Evolutionary conservation across 331 rosid genomes (phyloP).

Genomic region (Erythrophleum ivorense): DNA sequence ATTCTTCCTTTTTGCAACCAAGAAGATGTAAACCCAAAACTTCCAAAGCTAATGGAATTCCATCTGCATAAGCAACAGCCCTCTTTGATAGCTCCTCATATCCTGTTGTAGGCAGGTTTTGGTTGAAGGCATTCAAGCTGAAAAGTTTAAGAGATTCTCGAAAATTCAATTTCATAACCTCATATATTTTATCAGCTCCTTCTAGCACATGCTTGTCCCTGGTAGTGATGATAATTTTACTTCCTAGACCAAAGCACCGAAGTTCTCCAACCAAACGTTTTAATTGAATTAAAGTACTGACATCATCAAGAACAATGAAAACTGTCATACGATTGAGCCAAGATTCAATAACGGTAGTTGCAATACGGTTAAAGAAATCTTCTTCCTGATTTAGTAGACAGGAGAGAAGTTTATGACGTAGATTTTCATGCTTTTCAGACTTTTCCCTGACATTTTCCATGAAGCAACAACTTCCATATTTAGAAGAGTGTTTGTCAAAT

Average conservation of each 20-base stretch:
- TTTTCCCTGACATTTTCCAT: conserved; percentile 28
- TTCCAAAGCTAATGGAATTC: conserved; percentile 7
- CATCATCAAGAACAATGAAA: conserved; percentile 30
- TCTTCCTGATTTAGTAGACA: neutral
- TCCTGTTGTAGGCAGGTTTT: neutral
- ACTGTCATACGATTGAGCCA: neutral
- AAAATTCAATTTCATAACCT: neutral
- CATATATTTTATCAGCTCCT: neutral
- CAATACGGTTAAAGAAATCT: too few species aligned
- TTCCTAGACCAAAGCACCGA: neutral
- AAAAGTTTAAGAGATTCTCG: neutral
- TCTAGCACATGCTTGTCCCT: conserved; percentile 24
- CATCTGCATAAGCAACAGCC: neutral
- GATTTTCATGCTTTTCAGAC: neutral
- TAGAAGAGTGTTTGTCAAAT: neutral
- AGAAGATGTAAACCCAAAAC: neutral
- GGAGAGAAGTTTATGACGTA: neutral
- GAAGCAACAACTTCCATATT: conserved; percentile 15
- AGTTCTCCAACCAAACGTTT: neutral
- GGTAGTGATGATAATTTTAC: conserved; percentile 9
- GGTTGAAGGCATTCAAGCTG: neutral
- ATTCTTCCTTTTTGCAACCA: neutral
- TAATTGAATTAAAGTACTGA: conserved; percentile 1
- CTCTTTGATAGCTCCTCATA: neutral
- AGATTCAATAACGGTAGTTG: too few species aligned